These are phyloP conservation scores for Wickerhamomyces pijperi DNA, from an alignment of 805 yeast species.

Conservation along the genomic window DNA sequence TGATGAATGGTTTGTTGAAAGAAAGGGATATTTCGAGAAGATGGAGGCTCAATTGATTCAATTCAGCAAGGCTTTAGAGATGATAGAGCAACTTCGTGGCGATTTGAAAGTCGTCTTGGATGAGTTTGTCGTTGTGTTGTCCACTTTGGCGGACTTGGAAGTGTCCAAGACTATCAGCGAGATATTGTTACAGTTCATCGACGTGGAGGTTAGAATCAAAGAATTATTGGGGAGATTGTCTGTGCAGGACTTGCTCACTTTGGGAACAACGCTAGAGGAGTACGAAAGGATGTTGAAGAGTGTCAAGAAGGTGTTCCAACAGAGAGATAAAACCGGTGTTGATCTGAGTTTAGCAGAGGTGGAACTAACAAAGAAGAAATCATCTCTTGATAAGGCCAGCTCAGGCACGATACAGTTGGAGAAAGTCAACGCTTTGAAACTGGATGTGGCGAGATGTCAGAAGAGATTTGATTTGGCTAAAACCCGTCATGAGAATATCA, in stretches of 20 bases:
- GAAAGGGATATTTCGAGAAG: slow-evolving; percentile 55
- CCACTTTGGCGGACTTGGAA: slow-evolving; percentile 62
- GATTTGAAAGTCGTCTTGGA: slow-evolving; percentile 60
- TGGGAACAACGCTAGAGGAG: slow-evolving; percentile 83
- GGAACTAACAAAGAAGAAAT: slow-evolving; percentile 36
- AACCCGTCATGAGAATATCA: slow-evolving; percentile 50
- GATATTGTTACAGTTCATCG: slow-evolving; percentile 60
- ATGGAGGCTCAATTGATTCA: slow-evolving; percentile 64
- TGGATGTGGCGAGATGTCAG: slow-evolving; percentile 48
- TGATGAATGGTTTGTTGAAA: slow-evolving; percentile 66
- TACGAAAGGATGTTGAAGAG: slow-evolving; percentile 71
- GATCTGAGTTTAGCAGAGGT: slow-evolving; percentile 36
- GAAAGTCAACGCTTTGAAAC: slow-evolving; percentile 42
- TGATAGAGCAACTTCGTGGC: slow-evolving; percentile 62
- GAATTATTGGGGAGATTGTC: slow-evolving; percentile 70
- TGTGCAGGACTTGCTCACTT: slow-evolving; percentile 73
- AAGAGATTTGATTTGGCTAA: slow-evolving; percentile 42
- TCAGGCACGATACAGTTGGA: slow-evolving; percentile 49
- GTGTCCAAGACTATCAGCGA: slow-evolving; percentile 54
- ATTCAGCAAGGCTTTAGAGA: slow-evolving; percentile 60
- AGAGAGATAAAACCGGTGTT: slow-evolving; percentile 49
- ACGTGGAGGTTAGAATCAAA: slow-evolving; percentile 57
- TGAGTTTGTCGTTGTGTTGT: slow-evolving; percentile 49
- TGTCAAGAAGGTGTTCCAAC: slow-evolving; percentile 60
- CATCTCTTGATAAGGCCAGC: slow-evolving; percentile 32